Evolutionary conservation across 108 stramenopile species (phyloP).

Genomic region (Seminavis robusta): DNA sequence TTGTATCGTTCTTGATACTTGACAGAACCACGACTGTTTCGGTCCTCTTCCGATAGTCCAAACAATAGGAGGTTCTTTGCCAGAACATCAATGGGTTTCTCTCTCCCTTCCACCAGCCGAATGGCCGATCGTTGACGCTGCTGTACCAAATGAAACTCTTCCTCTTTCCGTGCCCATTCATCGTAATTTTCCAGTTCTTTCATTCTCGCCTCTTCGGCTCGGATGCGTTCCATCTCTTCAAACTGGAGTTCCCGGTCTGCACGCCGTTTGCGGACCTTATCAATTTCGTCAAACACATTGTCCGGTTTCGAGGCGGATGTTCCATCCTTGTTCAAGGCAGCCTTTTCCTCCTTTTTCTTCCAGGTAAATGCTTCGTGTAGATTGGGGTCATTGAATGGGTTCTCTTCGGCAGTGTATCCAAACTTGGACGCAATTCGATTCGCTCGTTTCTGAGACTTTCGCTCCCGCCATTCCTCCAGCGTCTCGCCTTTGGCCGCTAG

Average conservation of each 20-base stretch:
- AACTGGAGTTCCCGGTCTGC: constrained; percentile 81
- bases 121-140: constrained; percentile 86
- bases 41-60: constrained; percentile 73
- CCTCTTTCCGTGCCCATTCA: constrained; percentile 97
- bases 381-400: constrained; percentile 98
- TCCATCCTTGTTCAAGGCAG: constrained; percentile 12
- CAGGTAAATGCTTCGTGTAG: constrained; percentile 93
- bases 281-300: constrained; percentile 90
- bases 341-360: constrained; percentile 84
- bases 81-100: constrained; percentile 92
- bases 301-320: constrained; percentile 27
- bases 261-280: constrained; percentile 92
- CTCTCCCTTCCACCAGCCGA: constrained; percentile 92
- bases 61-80: constrained; percentile 96
- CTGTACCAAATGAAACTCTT: constrained; percentile 95
- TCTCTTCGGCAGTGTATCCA: constrained; percentile 97
- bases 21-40: constrained; percentile 63
- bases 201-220: constrained; percentile 90
- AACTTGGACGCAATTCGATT: constrained; percentile 73
- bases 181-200: constrained; percentile 95
- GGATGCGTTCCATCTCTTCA: constrained; percentile 92
- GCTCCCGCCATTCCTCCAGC: constrained; percentile 76
- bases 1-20: constrained; percentile 89
- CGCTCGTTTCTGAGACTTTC: constrained; percentile 73
- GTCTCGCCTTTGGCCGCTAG: constrained; percentile 71